Evolutionary conservation across 2,329 filamentous ascomycete genomes (phyloP), one percentile per base, ranked within the genome.

Genomic region (Metarhizium brunneum): DNA sequence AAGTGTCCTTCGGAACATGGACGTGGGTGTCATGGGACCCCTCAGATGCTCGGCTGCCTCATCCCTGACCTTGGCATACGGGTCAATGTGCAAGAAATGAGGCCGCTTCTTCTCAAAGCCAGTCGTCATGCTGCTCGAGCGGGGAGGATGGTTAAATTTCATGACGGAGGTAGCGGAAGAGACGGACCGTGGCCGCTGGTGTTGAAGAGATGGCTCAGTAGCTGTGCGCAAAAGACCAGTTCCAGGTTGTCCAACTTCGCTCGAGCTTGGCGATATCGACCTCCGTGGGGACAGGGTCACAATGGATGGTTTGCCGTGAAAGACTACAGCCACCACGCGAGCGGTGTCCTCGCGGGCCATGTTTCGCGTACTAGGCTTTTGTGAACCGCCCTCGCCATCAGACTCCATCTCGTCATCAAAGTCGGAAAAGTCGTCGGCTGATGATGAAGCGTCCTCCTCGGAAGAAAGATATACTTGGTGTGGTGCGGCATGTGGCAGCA

Each of bases 401-500:
- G 74, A 78, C 59, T 81, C 76, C 60, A 71, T 69, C 50, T 78
- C 77, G 62, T 61, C 60, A 4, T 30, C 56, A 48, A 76, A 76
- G 62, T 82, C 79, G 55, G 80, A 84, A 59, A 79, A 79, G 67
- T 82, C 77, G 66, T 83, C 82, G 49, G 80, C 78, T 18, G 79
- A 81, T 1, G 83, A 83, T 1, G 83, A 85, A 35, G 77, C 81
- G 59, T 85, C 83, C 65, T 86, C 83, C 61, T 86, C 83, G 0
- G 82, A 85, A 2, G 82, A 85, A 30, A 86, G 77, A 66, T 86
- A 86, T 56, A 81, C 64, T 56, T 83, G 79, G 65, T 84, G 82
- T 6, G 81, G 79, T 2, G 75, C 71, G 25, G 73, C 69, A 50
- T 74, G 69, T 14, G 70, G 63, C 50, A 71, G 63, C 45, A 69